These are phyloP conservation scores for Scalesia atractyloides DNA, from an alignment of 129 eudicot genomes.

Conservation along the genomic window DNA sequence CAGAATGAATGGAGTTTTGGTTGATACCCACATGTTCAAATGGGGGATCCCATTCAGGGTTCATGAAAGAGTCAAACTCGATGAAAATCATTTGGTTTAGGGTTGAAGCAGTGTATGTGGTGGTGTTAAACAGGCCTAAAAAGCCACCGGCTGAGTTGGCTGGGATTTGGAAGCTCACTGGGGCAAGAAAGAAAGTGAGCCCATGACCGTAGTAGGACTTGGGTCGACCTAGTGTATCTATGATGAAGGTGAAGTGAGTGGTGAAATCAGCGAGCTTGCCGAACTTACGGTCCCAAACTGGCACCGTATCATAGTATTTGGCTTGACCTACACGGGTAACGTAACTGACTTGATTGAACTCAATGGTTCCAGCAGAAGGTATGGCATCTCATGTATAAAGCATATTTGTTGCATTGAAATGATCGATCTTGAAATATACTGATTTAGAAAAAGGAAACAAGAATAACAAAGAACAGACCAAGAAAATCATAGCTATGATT, in stretches of 20 bases:
- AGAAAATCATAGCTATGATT: conserved; percentile 34
- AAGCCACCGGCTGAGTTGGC: conserved; percentile 53
- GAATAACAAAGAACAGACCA: conserved; percentile 13
- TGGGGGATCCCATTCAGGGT: conserved; percentile 48
- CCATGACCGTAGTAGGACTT: conserved; percentile 38
- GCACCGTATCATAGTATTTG: conserved; percentile 38
- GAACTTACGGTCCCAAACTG: conserved; percentile 41
- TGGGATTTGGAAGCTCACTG: conserved; percentile 39
- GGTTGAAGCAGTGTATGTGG: conserved; percentile 28
- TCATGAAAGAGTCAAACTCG: conserved; percentile 50
- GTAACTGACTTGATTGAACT: conserved; percentile 31
- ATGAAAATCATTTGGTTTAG: conserved; percentile 36
- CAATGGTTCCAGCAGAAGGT: conserved; percentile 44
- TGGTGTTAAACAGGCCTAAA: conserved; percentile 46
- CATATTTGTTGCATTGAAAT: conserved; percentile 38
- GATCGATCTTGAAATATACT: conserved; percentile 32
- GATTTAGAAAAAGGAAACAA: conserved; percentile 34
- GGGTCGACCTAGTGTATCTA: conserved; percentile 35
- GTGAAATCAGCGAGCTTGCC: conserved; percentile 37
- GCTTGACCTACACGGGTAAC: conserved; percentile 48
- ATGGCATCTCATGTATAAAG: conserved; percentile 46
- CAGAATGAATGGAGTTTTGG: conserved; percentile 37
- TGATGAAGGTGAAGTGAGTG: conserved; percentile 48
- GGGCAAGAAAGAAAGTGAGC: conserved; percentile 55
- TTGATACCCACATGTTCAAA: conserved; percentile 51